Evolutionary conservation across 177 flowering plant genomes (phyloP), one percentile per base, ranked within the genome.

Genomic region (Vitis hybrid): DNA sequence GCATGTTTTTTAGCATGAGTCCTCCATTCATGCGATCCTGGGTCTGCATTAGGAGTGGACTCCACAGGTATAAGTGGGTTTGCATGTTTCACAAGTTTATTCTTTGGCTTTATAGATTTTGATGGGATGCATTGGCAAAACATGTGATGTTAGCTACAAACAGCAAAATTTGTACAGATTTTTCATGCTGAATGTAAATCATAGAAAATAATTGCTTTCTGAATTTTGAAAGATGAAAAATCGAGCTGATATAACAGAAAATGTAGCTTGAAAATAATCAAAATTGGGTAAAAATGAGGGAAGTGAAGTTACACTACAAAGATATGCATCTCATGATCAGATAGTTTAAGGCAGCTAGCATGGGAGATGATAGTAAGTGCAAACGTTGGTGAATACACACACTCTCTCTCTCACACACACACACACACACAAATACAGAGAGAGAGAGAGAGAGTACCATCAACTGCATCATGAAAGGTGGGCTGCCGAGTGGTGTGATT

Each of bases 401-500:
- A 1, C 19, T 19, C 19, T 19, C 19, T 2, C 26, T 22, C 26
- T 22, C 26, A 2, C 26, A 2, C 3, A 2, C 26, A 0, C 26
- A 22, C 26, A 22, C 26, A 22, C 26, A 22, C 22, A 1, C 22
- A 22, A 0, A 22, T 0, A 66, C 49, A 51, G 12, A 60, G n/a
- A 39, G 20, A 59, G 14, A 49, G 19, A 65, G 64, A 68, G 63
- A 55, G 68, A 15, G 64, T 79, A 93, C 98, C 97, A 68, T 90
- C 94, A 64, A 93, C 96, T 70, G 88, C 94, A 72, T 90, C 96
- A 60, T 88, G 91, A 16, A 91, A 90, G 49, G 80, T 84, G 65
- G 87, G 82, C 49, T 81, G 12, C 50, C 71, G 79, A 56, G 68
- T 48, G 53, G 77, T 71, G 19, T 78, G 88, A 76, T 70, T 76